These are phyloP conservation scores for Hygrocybe coccinea DNA, from an alignment of 768 basidiomycete species.

Conservation along the genomic window DNA sequence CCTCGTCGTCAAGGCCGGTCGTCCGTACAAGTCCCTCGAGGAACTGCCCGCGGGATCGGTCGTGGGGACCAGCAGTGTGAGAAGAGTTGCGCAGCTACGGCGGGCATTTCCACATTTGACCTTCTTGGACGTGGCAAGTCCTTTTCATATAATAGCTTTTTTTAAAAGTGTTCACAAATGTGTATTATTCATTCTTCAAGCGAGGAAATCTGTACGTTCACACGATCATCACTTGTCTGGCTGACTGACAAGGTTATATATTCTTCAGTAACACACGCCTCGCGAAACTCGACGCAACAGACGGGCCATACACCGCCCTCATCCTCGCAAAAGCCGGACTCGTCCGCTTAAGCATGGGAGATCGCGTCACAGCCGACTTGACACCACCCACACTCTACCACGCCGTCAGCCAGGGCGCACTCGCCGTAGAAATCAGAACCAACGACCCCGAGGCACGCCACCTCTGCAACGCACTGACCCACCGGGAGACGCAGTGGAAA, in stretches of 20 bases:
- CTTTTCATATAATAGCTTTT: not conserved
- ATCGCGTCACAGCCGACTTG: conserved; percentile 74
- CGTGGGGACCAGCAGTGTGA: conserved; percentile 93
- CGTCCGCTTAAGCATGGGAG: conserved; percentile 66
- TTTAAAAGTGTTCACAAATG: not conserved
- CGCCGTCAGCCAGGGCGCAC: conserved; percentile 93
- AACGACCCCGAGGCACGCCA: conserved; percentile 57
- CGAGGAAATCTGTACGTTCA: conserved; percentile 78
- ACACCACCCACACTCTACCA: conserved; percentile 70
- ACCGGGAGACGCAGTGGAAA: conserved; percentile 71
- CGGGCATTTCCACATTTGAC: conserved; percentile 67
- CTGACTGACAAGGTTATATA: not conserved
- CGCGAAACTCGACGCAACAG: conserved; percentile 80
- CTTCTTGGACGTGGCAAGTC: conserved; percentile 85
- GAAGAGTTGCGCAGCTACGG: conserved; percentile 86
- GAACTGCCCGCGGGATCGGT: conserved; percentile 86
- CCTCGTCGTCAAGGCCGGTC: conserved; percentile 76
- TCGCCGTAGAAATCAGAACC: conserved; percentile 78
- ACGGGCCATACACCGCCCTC: conserved; percentile 77
- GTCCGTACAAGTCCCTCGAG: conserved; percentile 61
- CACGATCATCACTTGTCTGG: conserved; percentile 2
- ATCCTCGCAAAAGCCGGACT: conserved; percentile 94
- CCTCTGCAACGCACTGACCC: conserved; percentile 64
- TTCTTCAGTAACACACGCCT: conserved; percentile 76
- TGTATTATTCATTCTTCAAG: conserved; percentile 37